Evolutionary conservation across 805 yeast species (phyloP), one percentile per base, ranked within the genome.

Genomic region (Lachancea quebecensis): DNA sequence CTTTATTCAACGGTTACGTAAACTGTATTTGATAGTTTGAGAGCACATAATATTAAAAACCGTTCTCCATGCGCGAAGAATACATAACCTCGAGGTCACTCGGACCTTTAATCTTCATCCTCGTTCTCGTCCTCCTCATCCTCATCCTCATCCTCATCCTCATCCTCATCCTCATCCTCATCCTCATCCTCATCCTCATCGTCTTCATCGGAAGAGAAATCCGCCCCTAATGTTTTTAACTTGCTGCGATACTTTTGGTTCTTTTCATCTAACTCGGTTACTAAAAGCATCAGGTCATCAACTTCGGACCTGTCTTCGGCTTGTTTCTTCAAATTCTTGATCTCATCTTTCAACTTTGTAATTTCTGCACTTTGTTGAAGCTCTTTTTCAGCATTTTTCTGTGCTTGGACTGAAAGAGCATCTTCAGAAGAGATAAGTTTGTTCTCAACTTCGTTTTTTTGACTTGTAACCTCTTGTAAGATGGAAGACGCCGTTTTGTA

Each of bases 221-320:
- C 81, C 42, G 73, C 78, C 0, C 86, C 87, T 4, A 79, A 56
- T 0, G 59, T 67, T 46, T 68, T 70, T 33, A 83, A 69, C 47
- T 68, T 71, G 6, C 62, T 55, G 56, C 81, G 82, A 59, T 85
- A 81, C 50, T 70, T 70, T 28, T 71, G 67, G 46, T 78, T 78
- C 51, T 75, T 77, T 41, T 82, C 88, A 48, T 88, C 95, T 53
- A 87, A 67, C 38, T 86, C 95, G 15, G 84, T 77, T 61, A 89
- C 78, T 15, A 89, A 67, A 18, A 87, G 64, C 79, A 88, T 75
- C 55, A 88, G 62, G 50, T 86, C 95, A 54, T 88, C 95, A 37
- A 55, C 17, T 49, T 62, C 60, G 28, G 62, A 42, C 41, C 50
- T 48, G 31, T 55, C 57, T 6, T 50, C 50, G 3, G 44, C 40